Conservation (phyloP, 2,329 filamentous ascomycete genomes). For the Beauveria varroae region DNA sequence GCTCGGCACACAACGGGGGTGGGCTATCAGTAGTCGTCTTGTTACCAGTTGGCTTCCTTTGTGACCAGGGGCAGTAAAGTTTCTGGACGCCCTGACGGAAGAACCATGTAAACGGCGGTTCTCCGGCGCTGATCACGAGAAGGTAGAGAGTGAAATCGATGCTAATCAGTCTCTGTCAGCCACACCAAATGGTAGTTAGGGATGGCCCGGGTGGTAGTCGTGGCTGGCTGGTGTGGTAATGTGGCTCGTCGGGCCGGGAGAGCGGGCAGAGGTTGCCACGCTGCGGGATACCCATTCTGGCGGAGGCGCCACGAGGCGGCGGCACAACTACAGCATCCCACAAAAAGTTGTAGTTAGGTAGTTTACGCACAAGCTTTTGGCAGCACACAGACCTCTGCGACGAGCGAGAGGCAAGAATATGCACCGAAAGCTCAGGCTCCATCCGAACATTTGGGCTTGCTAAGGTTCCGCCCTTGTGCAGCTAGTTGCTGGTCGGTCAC, state of each 20-base stretch:
- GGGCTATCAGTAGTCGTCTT: not conserved
- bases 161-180: conserved; percentile 1
- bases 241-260: conserved; percentile 8
- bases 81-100: not conserved
- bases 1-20: not conserved
- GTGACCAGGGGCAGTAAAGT: not conserved
- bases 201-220: not conserved
- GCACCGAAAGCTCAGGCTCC: not conserved
- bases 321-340: not conserved
- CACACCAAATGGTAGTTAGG: not conserved
- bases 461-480: not conserved
- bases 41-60: not conserved
- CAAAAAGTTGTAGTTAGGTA: not conserved
- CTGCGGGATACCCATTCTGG: conserved; percentile 6
- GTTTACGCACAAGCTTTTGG: not conserved
- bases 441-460: not conserved
- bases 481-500: not conserved
- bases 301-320: not conserved
- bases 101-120: not conserved
- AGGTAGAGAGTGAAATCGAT: not conserved
- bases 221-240: not conserved
- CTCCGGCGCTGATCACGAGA: not conserved
- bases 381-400: not conserved
- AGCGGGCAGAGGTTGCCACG: conserved; percentile 3
- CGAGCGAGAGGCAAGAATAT: not conserved